Conservation (phyloP, 768 basidiomycete genomes). For the Kwoniella sp. region DNA sequence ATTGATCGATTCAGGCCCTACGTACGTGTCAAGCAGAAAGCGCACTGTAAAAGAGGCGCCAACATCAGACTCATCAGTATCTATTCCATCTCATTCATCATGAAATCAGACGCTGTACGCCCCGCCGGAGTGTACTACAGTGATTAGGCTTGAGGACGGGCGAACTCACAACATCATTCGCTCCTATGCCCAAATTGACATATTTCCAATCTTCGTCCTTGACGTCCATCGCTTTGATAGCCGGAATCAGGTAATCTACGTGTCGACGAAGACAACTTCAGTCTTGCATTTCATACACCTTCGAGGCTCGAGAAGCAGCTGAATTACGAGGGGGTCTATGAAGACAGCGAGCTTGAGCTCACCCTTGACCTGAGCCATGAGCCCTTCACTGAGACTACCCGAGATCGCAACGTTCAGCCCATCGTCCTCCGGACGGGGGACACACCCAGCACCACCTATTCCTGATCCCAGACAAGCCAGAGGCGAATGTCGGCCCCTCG, state of each 20-base stretch:
- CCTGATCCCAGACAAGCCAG: slow-evolving; percentile 19
- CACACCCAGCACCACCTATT: slow-evolving; percentile 4
- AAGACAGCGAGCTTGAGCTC: slow-evolving; percentile 3
- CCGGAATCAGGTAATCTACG: slow-evolving; percentile 43
- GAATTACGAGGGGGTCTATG: too few relatives aligned
- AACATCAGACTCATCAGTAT: not conserved
- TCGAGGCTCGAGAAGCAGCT: too few relatives aligned
- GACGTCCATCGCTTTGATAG: slow-evolving; percentile 30
- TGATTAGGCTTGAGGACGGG: too few relatives aligned
- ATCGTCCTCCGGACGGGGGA: slow-evolving; percentile 29
- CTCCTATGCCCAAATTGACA: slow-evolving; percentile 52
- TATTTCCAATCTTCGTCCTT: slow-evolving; percentile 46
- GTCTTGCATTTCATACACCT: not conserved
- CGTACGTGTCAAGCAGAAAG: slow-evolving; percentile 48
- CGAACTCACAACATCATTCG: slow-evolving; percentile 52
- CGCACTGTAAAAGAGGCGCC: slow-evolving; percentile 31
- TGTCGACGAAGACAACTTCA: not conserved
- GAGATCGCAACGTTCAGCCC: slow-evolving; percentile 50
- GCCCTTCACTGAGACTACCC: slow-evolving; percentile 34
- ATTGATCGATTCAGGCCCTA: not conserved
- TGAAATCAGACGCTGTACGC: not conserved
- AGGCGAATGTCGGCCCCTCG: slow-evolving; percentile 31
- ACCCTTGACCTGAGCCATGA: slow-evolving; percentile 47
- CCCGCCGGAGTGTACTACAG: too few relatives aligned
- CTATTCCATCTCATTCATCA: not conserved